Percentiles rank a stretch among this genome's conserved stretches.
These are phyloP conservation scores for Selenicereus undatus DNA, from an alignment of 148 eudicot genomes.

Conservation along the genomic window DNA sequence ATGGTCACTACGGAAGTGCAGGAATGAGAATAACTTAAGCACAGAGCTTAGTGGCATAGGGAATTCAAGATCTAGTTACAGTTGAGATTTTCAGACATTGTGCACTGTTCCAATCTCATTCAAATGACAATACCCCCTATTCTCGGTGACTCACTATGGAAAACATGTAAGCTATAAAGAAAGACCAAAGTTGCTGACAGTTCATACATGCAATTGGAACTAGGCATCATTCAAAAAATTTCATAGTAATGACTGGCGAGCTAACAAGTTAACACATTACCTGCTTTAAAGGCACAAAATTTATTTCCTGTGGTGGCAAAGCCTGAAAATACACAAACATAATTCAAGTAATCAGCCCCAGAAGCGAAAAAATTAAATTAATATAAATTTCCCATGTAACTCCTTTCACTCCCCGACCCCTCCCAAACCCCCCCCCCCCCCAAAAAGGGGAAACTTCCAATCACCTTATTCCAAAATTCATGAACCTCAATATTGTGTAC, in stretches of 20 bases:
- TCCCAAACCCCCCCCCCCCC: too few species aligned
- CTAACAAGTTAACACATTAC: constrained; percentile 27
- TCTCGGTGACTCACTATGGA: background rate
- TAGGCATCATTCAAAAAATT: background rate
- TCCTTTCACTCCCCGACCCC: background rate
- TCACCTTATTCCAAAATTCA: background rate
- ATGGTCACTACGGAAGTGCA: background rate
- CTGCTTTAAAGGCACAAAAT: constrained; percentile 84
- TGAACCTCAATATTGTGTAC: background rate
- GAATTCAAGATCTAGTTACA: background rate
- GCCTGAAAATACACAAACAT: constrained; percentile 47
- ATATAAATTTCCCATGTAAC: constrained; percentile 2
- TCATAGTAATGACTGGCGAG: background rate
- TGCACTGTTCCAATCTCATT: background rate
- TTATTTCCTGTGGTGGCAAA: constrained; percentile 63
- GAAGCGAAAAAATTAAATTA: background rate
- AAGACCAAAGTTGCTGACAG: background rate
- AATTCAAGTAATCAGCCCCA: constrained; percentile 4
- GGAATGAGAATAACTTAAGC: background rate
- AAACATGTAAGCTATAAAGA: background rate
- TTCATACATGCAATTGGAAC: background rate
- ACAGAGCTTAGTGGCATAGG: background rate
- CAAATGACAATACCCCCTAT: background rate
- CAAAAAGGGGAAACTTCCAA: background rate
- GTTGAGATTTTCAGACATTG: background rate